Base-by-base conservation (phyloP, 257 asterid species). In the Fraxinus americana region DNA sequence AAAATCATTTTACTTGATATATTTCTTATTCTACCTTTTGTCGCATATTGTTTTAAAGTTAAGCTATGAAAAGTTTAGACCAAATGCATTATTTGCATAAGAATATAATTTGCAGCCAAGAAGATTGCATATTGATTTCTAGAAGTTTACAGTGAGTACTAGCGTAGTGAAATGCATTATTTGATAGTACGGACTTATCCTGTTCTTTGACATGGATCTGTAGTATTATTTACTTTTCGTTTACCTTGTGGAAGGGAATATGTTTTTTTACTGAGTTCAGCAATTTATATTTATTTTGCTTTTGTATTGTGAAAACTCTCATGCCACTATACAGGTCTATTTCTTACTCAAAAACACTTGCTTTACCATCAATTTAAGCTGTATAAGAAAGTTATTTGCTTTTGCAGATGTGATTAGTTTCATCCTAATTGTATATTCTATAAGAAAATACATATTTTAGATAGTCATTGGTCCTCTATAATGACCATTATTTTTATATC, bases 391-490 rank as follows among this genome's bases (percentile, higher is more conserved):
- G 32, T 25, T 21, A 17, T 61, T 23, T 61, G 68, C 68, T 23
- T 16, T 61, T 59, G 30, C 67, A 59, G 11, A 7, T 54, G 30
- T 21, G 67, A 19, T 25, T 59, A 59, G 67, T 59, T 57, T n/a
- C 67, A 0, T 59, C 27, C 21, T 5, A 8, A 59, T 12, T 59
- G 30, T 8, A 59, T 21, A 59, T 59, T 59, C 30, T 59, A 21
- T 7, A 21, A 59, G 29, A 59, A 16, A 52, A 52, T 19, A 17
- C 23, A 4, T 14, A 69, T 52, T 25, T 25, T 25, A 25, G 27
- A 25, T 11, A 32, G 52, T 75, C 70, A 5, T 68, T 76, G 57
- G 17, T 77, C 43, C 75, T 66, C 68, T 61, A 52, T 77, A 34
- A 32, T 1, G 21, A 34, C 52, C 66, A 63, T 59, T 70, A 6